phyloP scores from a whole-genome alignment of 108 stramenopile species.

The Pseudonitzschia pungens region DNA sequence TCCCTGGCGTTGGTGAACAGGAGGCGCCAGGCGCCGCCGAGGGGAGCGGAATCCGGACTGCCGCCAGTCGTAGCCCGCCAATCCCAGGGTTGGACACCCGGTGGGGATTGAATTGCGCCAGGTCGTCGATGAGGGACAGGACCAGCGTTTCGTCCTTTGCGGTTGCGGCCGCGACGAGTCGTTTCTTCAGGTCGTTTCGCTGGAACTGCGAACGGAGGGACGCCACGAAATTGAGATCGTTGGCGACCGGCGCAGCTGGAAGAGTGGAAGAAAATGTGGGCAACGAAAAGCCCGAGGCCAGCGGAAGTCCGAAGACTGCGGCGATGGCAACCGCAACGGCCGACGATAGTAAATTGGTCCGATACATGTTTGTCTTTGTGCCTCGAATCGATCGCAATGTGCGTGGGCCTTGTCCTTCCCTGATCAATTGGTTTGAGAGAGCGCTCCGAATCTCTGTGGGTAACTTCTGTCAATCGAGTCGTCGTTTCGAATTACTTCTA shows the following conservation, averaged over 20 bases:
- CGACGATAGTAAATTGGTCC: too few species aligned
- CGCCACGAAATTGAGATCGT: background rate
- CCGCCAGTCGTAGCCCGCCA: background rate
- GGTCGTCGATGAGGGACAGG: constrained; percentile 12
- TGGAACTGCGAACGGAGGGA: background rate
- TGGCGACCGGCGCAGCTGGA: background rate
- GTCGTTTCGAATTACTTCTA: too few species aligned
- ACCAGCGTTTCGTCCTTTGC: constrained; percentile 1
- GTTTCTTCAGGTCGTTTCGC: constrained; percentile 12
- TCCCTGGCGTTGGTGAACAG: constrained; percentile 49
- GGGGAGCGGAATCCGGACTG: background rate
- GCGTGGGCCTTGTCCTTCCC: too few species aligned
- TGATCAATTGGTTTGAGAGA: too few species aligned
- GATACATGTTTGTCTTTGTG: too few species aligned
- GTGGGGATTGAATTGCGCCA: constrained; percentile 13
- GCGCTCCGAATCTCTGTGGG: too few species aligned
- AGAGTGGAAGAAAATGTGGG: too few species aligned
- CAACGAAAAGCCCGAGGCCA: too few species aligned
- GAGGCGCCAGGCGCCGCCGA: constrained; percentile 43
- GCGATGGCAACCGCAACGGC: too few species aligned
- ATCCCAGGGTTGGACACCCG: background rate
- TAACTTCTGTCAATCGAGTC: too few species aligned
- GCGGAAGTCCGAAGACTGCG: too few species aligned
- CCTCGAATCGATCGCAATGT: too few species aligned
- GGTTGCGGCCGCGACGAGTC: constrained; percentile 9